Evolutionary conservation across 208 protist genomes (phyloP).

Genomic region (Trypanosoma caninum): DNA sequence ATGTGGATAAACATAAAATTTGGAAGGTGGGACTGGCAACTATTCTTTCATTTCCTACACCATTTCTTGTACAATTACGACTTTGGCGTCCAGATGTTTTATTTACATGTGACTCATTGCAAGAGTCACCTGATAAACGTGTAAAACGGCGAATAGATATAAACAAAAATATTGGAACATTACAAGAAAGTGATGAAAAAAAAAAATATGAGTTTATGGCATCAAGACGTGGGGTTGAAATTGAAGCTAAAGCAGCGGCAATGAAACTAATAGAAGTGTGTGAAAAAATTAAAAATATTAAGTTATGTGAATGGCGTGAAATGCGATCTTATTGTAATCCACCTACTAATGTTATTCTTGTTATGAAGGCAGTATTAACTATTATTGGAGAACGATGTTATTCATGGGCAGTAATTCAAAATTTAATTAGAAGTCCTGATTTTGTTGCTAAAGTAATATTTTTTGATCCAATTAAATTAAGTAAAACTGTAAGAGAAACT

Average conservation of each 20-base stretch:
- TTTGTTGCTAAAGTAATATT: conserved; percentile 32
- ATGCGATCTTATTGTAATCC: conserved; percentile 54
- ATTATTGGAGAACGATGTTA: conserved; percentile 30
- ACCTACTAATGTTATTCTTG: conserved; percentile 43
- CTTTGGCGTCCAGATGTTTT: conserved; percentile 34
- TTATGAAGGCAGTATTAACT: conserved; percentile 38
- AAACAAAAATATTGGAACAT: conserved; percentile 25
- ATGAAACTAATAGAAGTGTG: conserved; percentile 23
- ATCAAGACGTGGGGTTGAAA: conserved; percentile 9
- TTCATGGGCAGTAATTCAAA: conserved; percentile 28
- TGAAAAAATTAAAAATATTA: conserved; percentile 28
- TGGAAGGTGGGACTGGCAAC: conserved; percentile 55
- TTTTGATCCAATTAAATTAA: conserved; percentile 38
- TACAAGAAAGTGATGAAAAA: conserved; percentile 22
- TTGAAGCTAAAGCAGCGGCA: conserved; percentile 19
- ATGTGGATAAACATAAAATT: conserved; percentile 23
- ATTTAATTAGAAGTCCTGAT: conserved; percentile 29
- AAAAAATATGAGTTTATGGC: conserved; percentile 22
- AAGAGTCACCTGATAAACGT: no score
- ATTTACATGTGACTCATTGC: no score
- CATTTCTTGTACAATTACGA: conserved; percentile 41
- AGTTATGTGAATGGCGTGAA: conserved; percentile 50
- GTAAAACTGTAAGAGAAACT: conserved; percentile 10
- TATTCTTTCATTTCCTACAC: conserved; percentile 34
- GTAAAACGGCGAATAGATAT: conserved; percentile 17